These are phyloP conservation scores for Trichoderma sp. DNA, from an alignment of 2,329 filamentous ascomycete genomes.

Conservation along the genomic window DNA sequence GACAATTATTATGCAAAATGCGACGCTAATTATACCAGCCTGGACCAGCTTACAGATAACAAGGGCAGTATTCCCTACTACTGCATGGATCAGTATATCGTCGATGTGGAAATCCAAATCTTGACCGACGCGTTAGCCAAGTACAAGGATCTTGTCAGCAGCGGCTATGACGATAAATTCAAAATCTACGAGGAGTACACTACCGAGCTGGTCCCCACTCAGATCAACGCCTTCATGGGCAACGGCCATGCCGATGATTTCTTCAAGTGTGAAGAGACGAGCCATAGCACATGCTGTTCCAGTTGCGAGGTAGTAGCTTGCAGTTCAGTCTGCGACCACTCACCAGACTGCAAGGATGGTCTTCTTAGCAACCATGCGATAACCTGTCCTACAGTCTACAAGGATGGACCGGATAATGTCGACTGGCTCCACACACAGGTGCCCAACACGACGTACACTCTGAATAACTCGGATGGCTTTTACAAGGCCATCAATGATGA, in stretches of 20 bases:
- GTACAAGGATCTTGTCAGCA: constrained; percentile 21
- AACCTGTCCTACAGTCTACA: constrained; percentile 21
- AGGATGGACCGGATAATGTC: neutral
- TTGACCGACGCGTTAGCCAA: constrained; percentile 18
- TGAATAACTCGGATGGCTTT: constrained; percentile 25
- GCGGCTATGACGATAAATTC: constrained; percentile 23
- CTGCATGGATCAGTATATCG: constrained; percentile 21
- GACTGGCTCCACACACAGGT: neutral
- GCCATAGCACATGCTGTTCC: constrained; percentile 13
- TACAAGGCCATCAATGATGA: constrained; percentile 23
- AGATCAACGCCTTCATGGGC: constrained; percentile 21
- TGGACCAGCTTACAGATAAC: constrained; percentile 22
- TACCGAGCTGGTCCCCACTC: constrained; percentile 14
- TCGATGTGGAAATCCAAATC: constrained; percentile 18
- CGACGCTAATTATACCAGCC: constrained; percentile 26
- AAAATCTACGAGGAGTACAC: constrained; percentile 20
- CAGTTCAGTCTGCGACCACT: constrained; percentile 8
- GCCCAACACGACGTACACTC: constrained; percentile 22
- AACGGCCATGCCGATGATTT: constrained; percentile 18
- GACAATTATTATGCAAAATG: neutral
- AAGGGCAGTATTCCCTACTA: constrained; percentile 19
- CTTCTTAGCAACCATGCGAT: neutral
- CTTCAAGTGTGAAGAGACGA: constrained; percentile 21
- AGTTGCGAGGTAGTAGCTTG: constrained; percentile 13
- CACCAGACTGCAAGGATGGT: constrained; percentile 12